A percentile compares a stretch with the other conserved stretches of the same genome.
phyloP scores from a whole-genome alignment of 169 alveolate species.

The Cytauxzoon felis region DNA sequence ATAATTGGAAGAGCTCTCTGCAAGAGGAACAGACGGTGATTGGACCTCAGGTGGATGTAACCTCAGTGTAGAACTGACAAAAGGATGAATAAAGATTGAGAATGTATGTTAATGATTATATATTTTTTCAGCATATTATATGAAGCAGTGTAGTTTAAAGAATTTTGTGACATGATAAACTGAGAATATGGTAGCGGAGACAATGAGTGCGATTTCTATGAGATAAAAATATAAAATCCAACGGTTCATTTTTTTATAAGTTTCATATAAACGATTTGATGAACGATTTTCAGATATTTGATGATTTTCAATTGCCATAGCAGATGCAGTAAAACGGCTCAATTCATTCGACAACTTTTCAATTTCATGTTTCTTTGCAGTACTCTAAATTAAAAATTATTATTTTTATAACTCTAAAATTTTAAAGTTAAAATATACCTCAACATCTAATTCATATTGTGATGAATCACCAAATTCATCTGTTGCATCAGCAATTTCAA shows the following conservation, averaged over 20 bases:
- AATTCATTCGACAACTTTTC: slow-evolving; percentile 11
- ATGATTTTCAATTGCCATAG: slow-evolving; percentile 63
- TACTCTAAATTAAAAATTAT: background rate
- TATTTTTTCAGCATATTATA: slow-evolving; percentile 9
- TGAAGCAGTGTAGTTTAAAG: slow-evolving; percentile 67
- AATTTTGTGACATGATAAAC: slow-evolving; percentile 66
- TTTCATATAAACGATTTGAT: slow-evolving; percentile 30
- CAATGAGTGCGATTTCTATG: slow-evolving; percentile 56
- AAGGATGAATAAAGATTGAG: no score
- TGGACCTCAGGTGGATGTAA: no score
- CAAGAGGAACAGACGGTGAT: no score
- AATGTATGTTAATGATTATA: background rate
- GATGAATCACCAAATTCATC: slow-evolving; percentile 48
- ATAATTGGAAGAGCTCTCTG: no score
- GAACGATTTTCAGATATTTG: slow-evolving; percentile 40
- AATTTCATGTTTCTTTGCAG: slow-evolving; percentile 51
- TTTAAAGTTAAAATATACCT: slow-evolving; percentile 3
- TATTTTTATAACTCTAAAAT: background rate
- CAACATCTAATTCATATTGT: slow-evolving; percentile 61
- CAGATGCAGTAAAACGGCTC: slow-evolving; percentile 26
- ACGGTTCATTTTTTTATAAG: slow-evolving; percentile 61
- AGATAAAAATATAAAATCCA: slow-evolving; percentile 67
- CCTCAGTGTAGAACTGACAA: no score
- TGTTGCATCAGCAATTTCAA: slow-evolving; percentile 68
- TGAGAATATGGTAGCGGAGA: slow-evolving; percentile 57